phyloP scores from a whole-genome alignment of 441 rosid genomes.

The Erysimum pusillum region DNA sequence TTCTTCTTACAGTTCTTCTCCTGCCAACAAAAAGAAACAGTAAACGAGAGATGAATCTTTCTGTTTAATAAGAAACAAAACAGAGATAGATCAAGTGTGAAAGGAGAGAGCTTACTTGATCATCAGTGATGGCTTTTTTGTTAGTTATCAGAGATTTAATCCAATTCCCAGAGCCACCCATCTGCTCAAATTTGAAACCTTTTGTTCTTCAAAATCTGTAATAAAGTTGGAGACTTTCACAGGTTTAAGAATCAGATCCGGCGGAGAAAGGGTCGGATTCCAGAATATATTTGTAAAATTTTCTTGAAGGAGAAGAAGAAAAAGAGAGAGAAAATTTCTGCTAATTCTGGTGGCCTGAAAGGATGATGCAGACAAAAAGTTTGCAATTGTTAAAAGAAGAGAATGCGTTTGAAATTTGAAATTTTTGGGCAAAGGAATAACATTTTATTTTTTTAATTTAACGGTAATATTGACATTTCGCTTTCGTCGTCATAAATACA shows the following conservation, averaged over 20 bases:
- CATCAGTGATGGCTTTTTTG: slow-evolving; percentile 57
- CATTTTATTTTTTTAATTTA: slow-evolving; percentile 9
- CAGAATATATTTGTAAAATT: neutral
- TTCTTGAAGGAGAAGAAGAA: neutral
- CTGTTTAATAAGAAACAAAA: slow-evolving; percentile 1
- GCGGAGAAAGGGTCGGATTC: slow-evolving; percentile 17
- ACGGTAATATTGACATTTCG: slow-evolving; percentile 43
- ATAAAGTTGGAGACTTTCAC: slow-evolving; percentile 40
- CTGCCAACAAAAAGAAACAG: slow-evolving; percentile 35
- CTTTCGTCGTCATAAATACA: slow-evolving; percentile 40
- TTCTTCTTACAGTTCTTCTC: slow-evolving; percentile 77
- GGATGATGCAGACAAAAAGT: slow-evolving; percentile 42
- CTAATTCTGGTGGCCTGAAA: slow-evolving; percentile 18
- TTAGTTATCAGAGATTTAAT: slow-evolving; percentile 64
- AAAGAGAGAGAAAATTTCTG: slow-evolving; percentile 9
- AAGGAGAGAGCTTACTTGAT: slow-evolving; percentile 49
- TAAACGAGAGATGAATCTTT: neutral
- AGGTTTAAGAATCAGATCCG: slow-evolving; percentile 44
- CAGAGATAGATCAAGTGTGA: neutral
- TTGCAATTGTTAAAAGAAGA: slow-evolving; percentile 26
- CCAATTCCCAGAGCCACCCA: slow-evolving; percentile 97
- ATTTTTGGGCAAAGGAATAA: slow-evolving; percentile 13
- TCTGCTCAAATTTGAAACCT: slow-evolving; percentile 39
- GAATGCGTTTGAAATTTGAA: slow-evolving; percentile 47
- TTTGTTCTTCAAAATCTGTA: slow-evolving; percentile 25